Percentiles rank a stretch among this genome's conserved stretches.
These are phyloP conservation scores for Phlebiopsis flavidoalba DNA, from an alignment of 768 basidiomycete species.

Conservation along the genomic window DNA sequence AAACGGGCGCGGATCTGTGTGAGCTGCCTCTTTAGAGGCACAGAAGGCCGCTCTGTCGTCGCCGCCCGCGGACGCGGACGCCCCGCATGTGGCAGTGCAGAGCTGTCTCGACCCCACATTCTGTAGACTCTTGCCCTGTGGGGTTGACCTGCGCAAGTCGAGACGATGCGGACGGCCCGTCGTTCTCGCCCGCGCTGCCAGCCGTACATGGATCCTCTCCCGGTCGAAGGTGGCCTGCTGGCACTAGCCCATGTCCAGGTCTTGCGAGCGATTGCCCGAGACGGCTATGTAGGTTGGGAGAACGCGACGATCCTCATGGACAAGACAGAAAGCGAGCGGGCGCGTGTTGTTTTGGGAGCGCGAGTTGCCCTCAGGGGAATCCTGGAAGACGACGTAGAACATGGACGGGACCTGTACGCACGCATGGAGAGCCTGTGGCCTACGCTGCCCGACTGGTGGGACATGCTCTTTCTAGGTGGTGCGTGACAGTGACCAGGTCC, in stretches of 20 bases:
- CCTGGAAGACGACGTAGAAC: conserved; percentile 78
- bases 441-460: conserved; percentile 58
- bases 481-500: conserved; percentile 15
- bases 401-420: conserved; percentile 53
- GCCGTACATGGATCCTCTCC: conserved; percentile 48
- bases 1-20: not conserved
- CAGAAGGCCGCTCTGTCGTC: not conserved
- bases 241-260: conserved; percentile 59
- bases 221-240: conserved; percentile 63
- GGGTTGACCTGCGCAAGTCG: conserved; percentile 39
- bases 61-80: not conserved
- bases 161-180: conserved; percentile 13
- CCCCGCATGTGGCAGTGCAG: not conserved
- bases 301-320: conserved; percentile 11
- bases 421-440: conserved; percentile 43
- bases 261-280: conserved; percentile 39
- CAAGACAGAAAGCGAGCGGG: not conserved
- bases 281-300: conserved; percentile 19
- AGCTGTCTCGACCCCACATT: not conserved
- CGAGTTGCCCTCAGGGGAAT: conserved; percentile 46
- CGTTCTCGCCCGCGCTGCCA: conserved; percentile 33
- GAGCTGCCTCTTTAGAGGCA: not conserved
- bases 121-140: conserved; percentile 13
- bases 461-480: conserved; percentile 73
- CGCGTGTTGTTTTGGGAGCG: too few species aligned